Evolutionary conservation across 495 filamentous ascomycete species (phyloP), one percentile per base, ranked within the genome.

Genomic region (Xylaria venustula): DNA sequence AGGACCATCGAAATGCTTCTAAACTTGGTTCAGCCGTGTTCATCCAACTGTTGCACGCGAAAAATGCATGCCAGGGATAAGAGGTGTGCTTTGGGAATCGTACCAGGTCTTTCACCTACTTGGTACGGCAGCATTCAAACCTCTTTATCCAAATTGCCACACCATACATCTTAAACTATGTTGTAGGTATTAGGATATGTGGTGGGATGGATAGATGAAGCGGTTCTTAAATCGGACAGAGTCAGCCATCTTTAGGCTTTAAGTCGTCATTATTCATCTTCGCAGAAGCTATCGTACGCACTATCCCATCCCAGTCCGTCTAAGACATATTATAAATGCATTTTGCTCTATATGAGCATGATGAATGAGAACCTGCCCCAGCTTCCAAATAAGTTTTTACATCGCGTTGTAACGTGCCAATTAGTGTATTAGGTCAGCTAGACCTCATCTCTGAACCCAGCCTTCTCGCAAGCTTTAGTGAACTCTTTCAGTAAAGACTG

Each of bases 401-500:
- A 7, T 46, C 2, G 17, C 3, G 19, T 37, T n/a, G n/a, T n/a
- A n/a, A n/a, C n/a, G n/a, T n/a, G n/a, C n/a, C n/a, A n/a, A n/a
- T n/a, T n/a, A n/a, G n/a, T n/a, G n/a, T n/a, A n/a, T n/a, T n/a
- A n/a, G n/a, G n/a, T n/a, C n/a, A n/a, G n/a, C n/a, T n/a, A n/a
- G n/a, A n/a, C n/a, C n/a, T n/a, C n/a, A n/a, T n/a, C n/a, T n/a
- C n/a, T 42, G 19, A 28, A 54, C 0, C 51, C 51, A 1, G 20
- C 51, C 12, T 28, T 54, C 30, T 34, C 53, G 14, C 70, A 73
- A 4, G 66, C 68, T 52, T 59, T 65, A 9, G 64, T 66, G 52
- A 73, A 73, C 55, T 69, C 68, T 26, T 28, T 42, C 17, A 73
- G n/a, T 19, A 73, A 53, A n/a, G 61, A 65, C 71, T 73, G 63